Evolutionary conservation across 176 grass and related monocot genomes (phyloP).

Genomic region (Ananas comosus): DNA sequence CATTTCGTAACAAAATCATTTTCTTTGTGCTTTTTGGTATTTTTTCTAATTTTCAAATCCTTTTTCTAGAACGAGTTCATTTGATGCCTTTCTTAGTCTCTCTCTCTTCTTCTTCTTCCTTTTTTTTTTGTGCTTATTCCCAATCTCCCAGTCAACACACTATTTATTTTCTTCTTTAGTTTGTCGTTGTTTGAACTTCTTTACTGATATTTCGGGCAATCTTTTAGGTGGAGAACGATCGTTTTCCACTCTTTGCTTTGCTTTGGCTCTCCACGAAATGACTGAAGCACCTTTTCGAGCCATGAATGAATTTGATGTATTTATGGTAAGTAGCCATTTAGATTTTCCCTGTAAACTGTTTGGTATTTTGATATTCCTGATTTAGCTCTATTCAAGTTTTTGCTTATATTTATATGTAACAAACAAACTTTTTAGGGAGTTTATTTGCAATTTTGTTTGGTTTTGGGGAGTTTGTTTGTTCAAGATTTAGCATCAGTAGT

Average conservation of each 20-base stretch:
- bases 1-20: not conserved
- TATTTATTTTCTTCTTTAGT: not conserved
- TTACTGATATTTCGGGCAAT: constrained; percentile 1
- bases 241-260: constrained; percentile 94
- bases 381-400: no score
- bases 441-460: no score
- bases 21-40: not conserved
- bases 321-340: constrained; percentile 50
- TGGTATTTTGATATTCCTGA: no score
- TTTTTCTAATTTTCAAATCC: not conserved
- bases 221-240: constrained; percentile 75
- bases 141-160: no score
- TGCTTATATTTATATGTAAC: no score
- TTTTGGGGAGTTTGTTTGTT: no score
- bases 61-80: not conserved
- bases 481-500: no score
- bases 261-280: constrained; percentile 98
- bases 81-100: not conserved
- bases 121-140: not conserved
- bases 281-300: constrained; percentile 92
- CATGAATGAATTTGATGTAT: constrained; percentile 98
- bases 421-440: no score
- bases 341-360: not conserved
- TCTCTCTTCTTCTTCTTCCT: no score
- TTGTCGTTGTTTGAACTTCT: not conserved